Conservation (phyloP, 2,329 filamentous ascomycete genomes). For the Madurella mycetomatis region DNA sequence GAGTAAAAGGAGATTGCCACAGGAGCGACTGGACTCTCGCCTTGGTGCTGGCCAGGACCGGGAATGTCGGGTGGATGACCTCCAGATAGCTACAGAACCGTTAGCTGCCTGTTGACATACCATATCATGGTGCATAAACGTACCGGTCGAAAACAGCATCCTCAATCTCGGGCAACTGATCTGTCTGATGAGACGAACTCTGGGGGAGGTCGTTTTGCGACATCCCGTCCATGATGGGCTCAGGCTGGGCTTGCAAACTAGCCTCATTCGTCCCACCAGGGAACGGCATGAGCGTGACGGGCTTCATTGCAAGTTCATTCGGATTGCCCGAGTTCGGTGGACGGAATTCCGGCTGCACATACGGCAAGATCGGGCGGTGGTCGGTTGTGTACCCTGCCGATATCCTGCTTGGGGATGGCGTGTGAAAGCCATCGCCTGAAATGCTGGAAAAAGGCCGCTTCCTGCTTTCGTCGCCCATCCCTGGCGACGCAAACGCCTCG, state of each 20-base stretch:
- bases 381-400: constrained; percentile 44
- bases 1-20: constrained; percentile 48
- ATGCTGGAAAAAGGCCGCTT: constrained; percentile 50
- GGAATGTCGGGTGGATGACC: constrained; percentile 62
- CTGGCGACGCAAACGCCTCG: constrained; percentile 51
- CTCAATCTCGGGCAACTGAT: constrained; percentile 36
- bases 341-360: constrained; percentile 30
- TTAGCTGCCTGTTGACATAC: not conserved
- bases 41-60: constrained; percentile 58
- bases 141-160: constrained; percentile 45
- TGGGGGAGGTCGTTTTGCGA: constrained; percentile 20
- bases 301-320: constrained; percentile 43
- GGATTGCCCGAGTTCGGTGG: constrained; percentile 33
- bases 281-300: constrained; percentile 30
- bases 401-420: constrained; percentile 40
- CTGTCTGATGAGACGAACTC: constrained; percentile 31
- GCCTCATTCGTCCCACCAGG: constrained; percentile 2
- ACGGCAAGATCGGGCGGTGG: constrained; percentile 41
- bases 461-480: constrained; percentile 36
- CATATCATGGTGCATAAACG: constrained; percentile 20
- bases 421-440: constrained; percentile 38
- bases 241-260: constrained; percentile 22
- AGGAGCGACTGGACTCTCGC: constrained; percentile 53
- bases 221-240: constrained; percentile 33
- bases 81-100: constrained; percentile 51